Conservation (phyloP, 1,284 basidiomycete species). For the Boletus hoseneyae region DNA sequence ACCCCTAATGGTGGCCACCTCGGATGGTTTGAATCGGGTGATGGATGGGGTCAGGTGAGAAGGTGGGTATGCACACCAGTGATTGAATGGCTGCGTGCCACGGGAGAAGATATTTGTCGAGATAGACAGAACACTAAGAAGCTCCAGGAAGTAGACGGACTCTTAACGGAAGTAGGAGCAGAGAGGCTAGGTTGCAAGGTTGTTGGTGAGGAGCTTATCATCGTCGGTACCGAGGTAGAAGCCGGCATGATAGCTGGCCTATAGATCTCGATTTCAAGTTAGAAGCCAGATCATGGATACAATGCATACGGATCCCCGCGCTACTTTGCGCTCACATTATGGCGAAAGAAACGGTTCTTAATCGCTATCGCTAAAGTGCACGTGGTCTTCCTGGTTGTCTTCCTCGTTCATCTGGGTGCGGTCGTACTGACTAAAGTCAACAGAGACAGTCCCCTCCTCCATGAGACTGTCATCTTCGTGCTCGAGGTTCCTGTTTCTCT, state of each 20-base stretch:
- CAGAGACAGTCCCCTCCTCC: conserved; percentile 82
- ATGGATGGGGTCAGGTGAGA: conserved; percentile 42
- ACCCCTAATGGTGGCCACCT: conserved; percentile 89
- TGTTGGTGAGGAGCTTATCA: conserved; percentile 35
- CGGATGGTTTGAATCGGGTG: conserved; percentile 83
- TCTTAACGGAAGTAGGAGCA: conserved; percentile 47
- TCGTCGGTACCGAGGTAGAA: conserved; percentile 38
- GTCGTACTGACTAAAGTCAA: conserved; percentile 86
- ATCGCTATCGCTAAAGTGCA: conserved; percentile 83
- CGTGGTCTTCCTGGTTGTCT: conserved; percentile 58
- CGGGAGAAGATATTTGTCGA: conserved; percentile 50
- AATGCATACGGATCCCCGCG: conserved; percentile 12
- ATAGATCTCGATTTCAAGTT: conserved; percentile 27
- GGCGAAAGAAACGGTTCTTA: conserved; percentile 29
- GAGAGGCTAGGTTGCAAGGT: conserved; percentile 43
- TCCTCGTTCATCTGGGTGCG: conserved; percentile 56
- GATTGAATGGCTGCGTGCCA: conserved; percentile 68
- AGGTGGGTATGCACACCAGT: conserved; percentile 75
- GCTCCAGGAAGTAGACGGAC: conserved; percentile 53
- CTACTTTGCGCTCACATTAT: conserved; percentile 3
- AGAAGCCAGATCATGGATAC: conserved; percentile 18
- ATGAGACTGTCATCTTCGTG: conserved; percentile 67
- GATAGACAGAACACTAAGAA: conserved; percentile 30
- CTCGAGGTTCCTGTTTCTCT: conserved; percentile 69
- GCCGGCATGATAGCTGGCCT: conserved; percentile 43